Evolutionary conservation across 2,329 filamentous ascomycete genomes (phyloP).

Genomic region (Lojkania enalia): DNA sequence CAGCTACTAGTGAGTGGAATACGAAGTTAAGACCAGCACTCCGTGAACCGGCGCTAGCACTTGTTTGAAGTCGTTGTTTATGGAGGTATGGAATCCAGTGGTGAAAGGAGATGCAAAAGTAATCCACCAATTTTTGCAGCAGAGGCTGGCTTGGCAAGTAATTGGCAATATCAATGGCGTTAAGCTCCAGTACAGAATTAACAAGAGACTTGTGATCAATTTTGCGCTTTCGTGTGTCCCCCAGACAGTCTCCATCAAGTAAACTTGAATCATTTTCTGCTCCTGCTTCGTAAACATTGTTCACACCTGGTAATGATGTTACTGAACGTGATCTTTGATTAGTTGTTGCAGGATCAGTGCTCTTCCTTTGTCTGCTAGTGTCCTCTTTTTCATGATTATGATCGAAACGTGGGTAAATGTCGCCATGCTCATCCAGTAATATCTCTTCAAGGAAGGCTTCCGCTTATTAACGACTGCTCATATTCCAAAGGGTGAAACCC

Average conservation of each 20-base stretch:
- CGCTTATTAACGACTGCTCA: conserved; percentile 15
- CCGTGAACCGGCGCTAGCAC: conserved; percentile 21
- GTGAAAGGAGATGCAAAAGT: conserved; percentile 38
- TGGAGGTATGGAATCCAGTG: conserved; percentile 42
- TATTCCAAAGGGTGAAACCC: conserved; percentile 6
- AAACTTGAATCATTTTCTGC: too few species aligned
- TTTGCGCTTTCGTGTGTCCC: conserved; percentile 32
- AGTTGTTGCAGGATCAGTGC: too few species aligned
- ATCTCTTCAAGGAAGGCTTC: conserved; percentile 37
- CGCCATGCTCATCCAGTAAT: conserved; percentile 32
- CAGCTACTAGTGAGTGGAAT: conserved; percentile 34
- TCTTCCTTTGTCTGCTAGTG: too few species aligned
- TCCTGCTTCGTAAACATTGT: too few species aligned
- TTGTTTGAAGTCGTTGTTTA: conserved; percentile 32
- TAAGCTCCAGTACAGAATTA: conserved; percentile 23
- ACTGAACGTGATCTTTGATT: too few species aligned
- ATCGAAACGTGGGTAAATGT: conserved; percentile 26
- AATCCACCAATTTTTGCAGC: conserved; percentile 32
- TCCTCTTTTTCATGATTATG: too few species aligned
- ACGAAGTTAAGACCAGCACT: conserved; percentile 26
- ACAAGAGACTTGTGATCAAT: conserved; percentile 18
- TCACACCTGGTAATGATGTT: too few species aligned
- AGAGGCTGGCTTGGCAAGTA: conserved; percentile 31
- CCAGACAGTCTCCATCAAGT: too few species aligned
- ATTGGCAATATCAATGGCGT: conserved; percentile 28